Percentiles rank a stretch among this genome's conserved stretches.
These are phyloP conservation scores for Rubia peregrina DNA, from an alignment of 305 asterid genomes.

Conservation along the genomic window DNA sequence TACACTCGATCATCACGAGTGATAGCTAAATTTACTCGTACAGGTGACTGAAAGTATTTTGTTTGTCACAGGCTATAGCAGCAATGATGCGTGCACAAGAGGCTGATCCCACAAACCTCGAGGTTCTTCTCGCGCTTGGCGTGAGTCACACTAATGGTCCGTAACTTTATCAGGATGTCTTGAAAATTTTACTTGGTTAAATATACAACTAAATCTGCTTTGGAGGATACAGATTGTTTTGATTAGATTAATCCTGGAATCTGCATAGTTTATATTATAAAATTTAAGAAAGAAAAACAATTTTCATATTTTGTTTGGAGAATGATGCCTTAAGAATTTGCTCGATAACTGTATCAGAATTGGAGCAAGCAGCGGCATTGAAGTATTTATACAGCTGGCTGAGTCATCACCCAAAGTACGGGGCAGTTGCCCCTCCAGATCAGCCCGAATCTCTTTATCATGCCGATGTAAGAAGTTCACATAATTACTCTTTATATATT, in stretches of 20 bases:
- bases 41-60: conserved; percentile 1
- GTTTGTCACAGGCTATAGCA: conserved; percentile 85
- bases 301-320: background rate
- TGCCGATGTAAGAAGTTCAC: conserved; percentile 68
- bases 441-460: conserved; percentile 73
- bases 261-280: background rate
- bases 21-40: background rate
- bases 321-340: conserved; percentile 2
- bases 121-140: conserved; percentile 98
- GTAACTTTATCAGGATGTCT: conserved; percentile 25
- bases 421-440: conserved; percentile 61
- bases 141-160: conserved; percentile 98
- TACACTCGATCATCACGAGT: background rate
- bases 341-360: conserved; percentile 48
- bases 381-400: conserved; percentile 94
- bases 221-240: conserved; percentile 1
- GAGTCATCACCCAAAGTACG: conserved; percentile 82
- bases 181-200: conserved; percentile 3
- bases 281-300: background rate
- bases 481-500: conserved; percentile 4
- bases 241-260: background rate
- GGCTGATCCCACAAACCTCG: conserved; percentile 91
- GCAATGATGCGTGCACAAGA: conserved; percentile 99
- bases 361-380: conserved; percentile 94
- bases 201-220: background rate